Evolutionary conservation across 805 yeast species (phyloP), one percentile per base, ranked within the genome.

Genomic region (Yarrowia divulgata): DNA sequence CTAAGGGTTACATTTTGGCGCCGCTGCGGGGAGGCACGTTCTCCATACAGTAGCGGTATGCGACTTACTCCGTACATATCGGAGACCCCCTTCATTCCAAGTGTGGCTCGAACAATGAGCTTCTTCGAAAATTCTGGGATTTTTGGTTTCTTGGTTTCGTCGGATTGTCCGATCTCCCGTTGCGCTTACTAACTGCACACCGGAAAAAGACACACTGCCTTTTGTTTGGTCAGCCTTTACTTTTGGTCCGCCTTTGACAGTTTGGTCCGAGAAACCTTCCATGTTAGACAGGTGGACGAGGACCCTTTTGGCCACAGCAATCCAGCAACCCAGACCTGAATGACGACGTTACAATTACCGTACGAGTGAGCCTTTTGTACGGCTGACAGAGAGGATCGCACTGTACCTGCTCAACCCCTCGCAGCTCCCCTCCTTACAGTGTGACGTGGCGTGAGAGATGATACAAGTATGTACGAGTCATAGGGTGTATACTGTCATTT

Each of bases 231-330:
- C 29, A 23, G 29, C 29, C 29, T 23, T 23, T 23, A 23, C 3
- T 23, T n/a, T 23, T 23, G 29, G 29, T 23, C 29, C 29, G 29
- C 29, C 29, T 23, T 35, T 35, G 57, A 34, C 35, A 39, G 60
- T 54, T 54, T 54, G 34, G 60, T 39, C 45, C 60, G 60, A 39
- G 58, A 54, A 54, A 54, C 60, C 45, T 54, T 37, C 29, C 29
- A 23, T 23, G 29, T 23, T 23, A 23, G 58, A 35, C 32, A 9
- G 29, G 13, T 13, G 7, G 19, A 52, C 58, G 58, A n/a, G 42
- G 58, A 52, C 58, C 58, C 43, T 52, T 52, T 52, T 43, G 46
- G 58, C 18, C 16, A 40, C 34, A 55, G 62, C 62, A 55, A 55
- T 40, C 62, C 35, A 57, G 64, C 64, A 57, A 57, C 42, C 64